phyloP scores from a whole-genome alignment of 176 grass and related monocot genomes.

The Phoenix roebelenii region DNA sequence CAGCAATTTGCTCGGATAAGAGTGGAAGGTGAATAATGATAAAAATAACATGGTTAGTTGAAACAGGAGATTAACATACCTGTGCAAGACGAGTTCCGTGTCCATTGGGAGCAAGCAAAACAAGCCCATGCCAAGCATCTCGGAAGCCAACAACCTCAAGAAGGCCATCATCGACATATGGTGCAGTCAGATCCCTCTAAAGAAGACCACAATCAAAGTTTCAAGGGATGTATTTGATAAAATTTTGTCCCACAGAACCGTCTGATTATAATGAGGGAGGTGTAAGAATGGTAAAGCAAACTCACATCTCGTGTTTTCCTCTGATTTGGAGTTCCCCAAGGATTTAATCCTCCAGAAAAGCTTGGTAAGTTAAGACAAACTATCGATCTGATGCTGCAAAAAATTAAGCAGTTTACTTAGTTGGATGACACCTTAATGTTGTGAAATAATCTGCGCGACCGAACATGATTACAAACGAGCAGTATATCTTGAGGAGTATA shows the following conservation, averaged over 20 bases:
- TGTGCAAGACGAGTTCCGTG: constrained; percentile 82
- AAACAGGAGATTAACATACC: constrained; percentile 20
- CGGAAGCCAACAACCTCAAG: constrained; percentile 88
- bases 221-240: neutral
- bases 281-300: neutral
- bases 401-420: too few species aligned
- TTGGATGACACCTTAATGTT: too few species aligned
- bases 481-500: too few species aligned
- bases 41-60: neutral
- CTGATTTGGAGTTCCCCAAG: constrained; percentile 48
- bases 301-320: constrained; percentile 35
- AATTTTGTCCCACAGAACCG: too few species aligned
- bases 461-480: too few species aligned
- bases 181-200: constrained; percentile 54
- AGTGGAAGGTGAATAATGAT: too few species aligned
- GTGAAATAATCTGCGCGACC: too few species aligned
- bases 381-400: constrained; percentile 58
- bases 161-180: constrained; percentile 66
- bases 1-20: too few species aligned
- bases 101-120: constrained; percentile 72
- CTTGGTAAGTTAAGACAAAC: constrained; percentile 65
- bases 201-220: constrained; percentile 6
- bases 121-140: constrained; percentile 84
- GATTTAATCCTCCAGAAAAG: constrained; percentile 67
- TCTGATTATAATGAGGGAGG: neutral